Conservation (phyloP, 768 basidiomycete species). For the Termitomyces sp. region DNA sequence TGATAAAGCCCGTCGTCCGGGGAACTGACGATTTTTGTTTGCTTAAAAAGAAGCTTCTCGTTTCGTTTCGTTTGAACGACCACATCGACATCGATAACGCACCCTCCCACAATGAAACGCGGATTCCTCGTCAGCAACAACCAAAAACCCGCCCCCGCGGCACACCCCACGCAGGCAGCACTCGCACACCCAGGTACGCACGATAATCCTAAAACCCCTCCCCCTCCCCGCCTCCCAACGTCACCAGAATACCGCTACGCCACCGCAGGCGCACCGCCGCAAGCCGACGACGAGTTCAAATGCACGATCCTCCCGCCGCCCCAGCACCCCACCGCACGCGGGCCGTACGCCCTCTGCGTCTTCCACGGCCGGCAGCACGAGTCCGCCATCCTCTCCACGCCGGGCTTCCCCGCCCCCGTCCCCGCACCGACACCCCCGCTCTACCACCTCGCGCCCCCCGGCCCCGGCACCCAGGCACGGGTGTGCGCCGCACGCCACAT, state of each 20-base stretch:
- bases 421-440: too few species aligned
- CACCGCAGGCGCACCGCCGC: neutral
- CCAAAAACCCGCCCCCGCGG: neutral
- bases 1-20: neutral
- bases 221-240: too few species aligned
- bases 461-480: too few species aligned
- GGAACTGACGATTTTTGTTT: neutral
- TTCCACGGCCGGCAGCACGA: neutral
- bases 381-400: neutral
- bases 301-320: neutral
- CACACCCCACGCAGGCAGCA: neutral
- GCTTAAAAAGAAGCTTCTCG: neutral
- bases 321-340: neutral
- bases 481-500: slow-evolving; percentile 1
- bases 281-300: neutral
- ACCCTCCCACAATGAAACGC: neutral
- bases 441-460: too few species aligned
- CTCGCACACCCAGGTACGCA: neutral
- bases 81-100: neutral
- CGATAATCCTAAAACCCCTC: too few species aligned
- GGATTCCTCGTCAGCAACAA: neutral
- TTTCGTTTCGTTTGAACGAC: too few species aligned
- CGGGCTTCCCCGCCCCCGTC: slow-evolving; percentile 8
- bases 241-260: neutral
- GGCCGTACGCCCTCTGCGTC: neutral